Percentiles rank a stretch among this genome's conserved stretches.
Evolutionary conservation across 805 yeast species (phyloP).

Genomic region (Scheffersomyces amazonensis): DNA sequence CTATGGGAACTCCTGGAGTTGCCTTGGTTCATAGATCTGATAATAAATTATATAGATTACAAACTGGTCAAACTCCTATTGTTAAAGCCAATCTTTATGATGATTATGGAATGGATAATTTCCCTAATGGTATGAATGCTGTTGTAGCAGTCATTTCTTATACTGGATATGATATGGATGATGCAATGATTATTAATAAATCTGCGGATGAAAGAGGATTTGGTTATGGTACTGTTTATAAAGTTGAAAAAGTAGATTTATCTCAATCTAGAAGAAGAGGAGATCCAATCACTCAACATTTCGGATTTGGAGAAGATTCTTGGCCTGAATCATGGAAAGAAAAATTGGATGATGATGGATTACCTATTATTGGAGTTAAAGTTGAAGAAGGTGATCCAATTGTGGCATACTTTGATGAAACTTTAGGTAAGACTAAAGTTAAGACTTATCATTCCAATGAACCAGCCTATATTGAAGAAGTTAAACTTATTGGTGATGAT

Average conservation of each 20-base stretch:
- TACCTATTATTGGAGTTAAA: slow-evolving; percentile 83
- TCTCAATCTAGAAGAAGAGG: slow-evolving; percentile 77
- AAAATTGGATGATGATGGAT: slow-evolving; percentile 86
- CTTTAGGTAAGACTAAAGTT: slow-evolving; percentile 83
- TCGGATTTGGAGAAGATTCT: slow-evolving; percentile 89
- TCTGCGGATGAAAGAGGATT: slow-evolving; percentile 98
- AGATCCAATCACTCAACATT: slow-evolving; percentile 91
- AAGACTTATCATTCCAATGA: slow-evolving; percentile 93
- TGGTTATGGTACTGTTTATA: slow-evolving; percentile 95
- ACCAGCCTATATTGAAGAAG: slow-evolving; percentile 94
- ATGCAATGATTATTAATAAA: slow-evolving; percentile 97
- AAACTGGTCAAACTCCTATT: slow-evolving; percentile 95
- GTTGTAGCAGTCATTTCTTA: slow-evolving; percentile 98
- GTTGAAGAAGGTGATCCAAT: slow-evolving; percentile 96
- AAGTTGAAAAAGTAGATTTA: slow-evolving; percentile 88
- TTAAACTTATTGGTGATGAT: slow-evolving; percentile 87
- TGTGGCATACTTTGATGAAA: slow-evolving; percentile 88
- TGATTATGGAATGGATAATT: slow-evolving; percentile 96
- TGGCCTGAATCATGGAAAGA: slow-evolving; percentile 93
- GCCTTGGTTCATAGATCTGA: slow-evolving; percentile 90
- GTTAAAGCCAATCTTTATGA: slow-evolving; percentile 92
- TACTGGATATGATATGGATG: slow-evolving; percentile 99
- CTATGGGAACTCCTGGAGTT: slow-evolving; percentile 99
- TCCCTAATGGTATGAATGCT: slow-evolving; percentile 98
- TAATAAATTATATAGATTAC: slow-evolving; percentile 88